These are phyloP conservation scores for Verticillium dahliae DNA, from an alignment of 2,329 filamentous ascomycete genomes.

Conservation along the genomic window DNA sequence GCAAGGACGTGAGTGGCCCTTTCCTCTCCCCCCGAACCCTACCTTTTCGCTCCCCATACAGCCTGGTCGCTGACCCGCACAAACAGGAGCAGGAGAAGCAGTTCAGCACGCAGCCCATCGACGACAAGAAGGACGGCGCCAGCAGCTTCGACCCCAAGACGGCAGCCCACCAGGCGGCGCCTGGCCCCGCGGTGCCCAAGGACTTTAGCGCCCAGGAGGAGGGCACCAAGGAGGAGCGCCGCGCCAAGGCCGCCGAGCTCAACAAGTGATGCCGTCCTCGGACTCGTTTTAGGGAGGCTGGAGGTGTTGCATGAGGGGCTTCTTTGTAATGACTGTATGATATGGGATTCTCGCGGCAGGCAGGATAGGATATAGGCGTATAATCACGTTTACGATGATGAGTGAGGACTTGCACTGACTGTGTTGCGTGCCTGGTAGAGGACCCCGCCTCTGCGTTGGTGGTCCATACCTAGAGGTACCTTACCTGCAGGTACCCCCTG, in stretches of 20 bases:
- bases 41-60: neutral
- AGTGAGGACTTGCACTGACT: too few species aligned
- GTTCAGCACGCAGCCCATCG: slow-evolving; percentile 38
- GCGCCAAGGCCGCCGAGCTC: slow-evolving; percentile 56
- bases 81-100: slow-evolving; percentile 29
- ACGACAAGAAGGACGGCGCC: slow-evolving; percentile 23
- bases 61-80: slow-evolving; percentile 1
- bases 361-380: too few species aligned
- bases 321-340: neutral
- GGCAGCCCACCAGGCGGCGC: slow-evolving; percentile 45
- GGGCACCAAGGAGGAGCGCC: slow-evolving; percentile 62
- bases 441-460: too few species aligned
- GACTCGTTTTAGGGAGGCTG: too few species aligned
- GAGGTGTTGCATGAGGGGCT: neutral
- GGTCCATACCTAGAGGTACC: too few species aligned
- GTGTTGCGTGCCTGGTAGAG: too few species aligned
- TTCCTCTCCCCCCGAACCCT: neutral
- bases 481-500: too few species aligned
- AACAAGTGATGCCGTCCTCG: slow-evolving; percentile 39
- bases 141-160: slow-evolving; percentile 35
- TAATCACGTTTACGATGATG: too few species aligned
- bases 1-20: slow-evolving; percentile 7
- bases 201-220: slow-evolving; percentile 47
- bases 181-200: slow-evolving; percentile 50
- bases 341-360: too few species aligned